A percentile compares a stretch with the other conserved stretches of the same genome.
phyloP scores from a whole-genome alignment of 75 land plant species.

The Azolla pinnata region DNA sequence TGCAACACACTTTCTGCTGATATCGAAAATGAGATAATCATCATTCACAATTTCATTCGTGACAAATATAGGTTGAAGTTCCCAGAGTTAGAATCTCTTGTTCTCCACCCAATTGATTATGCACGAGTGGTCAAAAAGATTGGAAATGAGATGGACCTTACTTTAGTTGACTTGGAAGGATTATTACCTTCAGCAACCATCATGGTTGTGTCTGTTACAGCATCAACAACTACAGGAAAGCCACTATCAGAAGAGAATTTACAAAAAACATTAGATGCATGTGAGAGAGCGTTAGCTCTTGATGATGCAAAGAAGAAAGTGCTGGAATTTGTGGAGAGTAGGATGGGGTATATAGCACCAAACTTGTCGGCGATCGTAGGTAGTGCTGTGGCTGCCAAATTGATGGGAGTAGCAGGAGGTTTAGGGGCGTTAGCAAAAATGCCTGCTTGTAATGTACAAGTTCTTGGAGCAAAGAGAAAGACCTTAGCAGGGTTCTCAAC shows the following conservation, averaged over 20 bases:
- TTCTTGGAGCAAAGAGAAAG: slow-evolving; percentile 74
- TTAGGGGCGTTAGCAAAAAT: slow-evolving; percentile 72
- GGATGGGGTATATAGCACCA: slow-evolving; percentile 96
- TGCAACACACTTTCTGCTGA: slow-evolving; percentile 93
- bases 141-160: slow-evolving; percentile 90
- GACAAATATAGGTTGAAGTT: slow-evolving; percentile 88
- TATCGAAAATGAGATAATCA: slow-evolving; percentile 85
- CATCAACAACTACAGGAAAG: slow-evolving; percentile 91
- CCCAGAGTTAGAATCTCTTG: slow-evolving; percentile 93
- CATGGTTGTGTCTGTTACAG: slow-evolving; percentile 95
- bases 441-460: slow-evolving; percentile 93
- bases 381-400: slow-evolving; percentile 88
- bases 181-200: slow-evolving; percentile 85
- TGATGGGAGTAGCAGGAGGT: slow-evolving; percentile 98
- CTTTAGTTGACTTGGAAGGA: slow-evolving; percentile 89
- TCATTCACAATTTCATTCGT: slow-evolving; percentile 90
- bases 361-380: slow-evolving; percentile 96
- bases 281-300: slow-evolving; percentile 85
- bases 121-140: slow-evolving; percentile 89
- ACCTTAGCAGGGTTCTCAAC: slow-evolving; percentile 82
- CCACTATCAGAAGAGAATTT: slow-evolving; percentile 85
- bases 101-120: slow-evolving; percentile 91
- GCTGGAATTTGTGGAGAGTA: slow-evolving; percentile 85
- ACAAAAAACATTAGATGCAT: slow-evolving; percentile 79
- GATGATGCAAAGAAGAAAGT: slow-evolving; percentile 87